Conservation (phyloP, 2,329 filamentous ascomycete genomes). For the Ophiobolus disseminans region DNA sequence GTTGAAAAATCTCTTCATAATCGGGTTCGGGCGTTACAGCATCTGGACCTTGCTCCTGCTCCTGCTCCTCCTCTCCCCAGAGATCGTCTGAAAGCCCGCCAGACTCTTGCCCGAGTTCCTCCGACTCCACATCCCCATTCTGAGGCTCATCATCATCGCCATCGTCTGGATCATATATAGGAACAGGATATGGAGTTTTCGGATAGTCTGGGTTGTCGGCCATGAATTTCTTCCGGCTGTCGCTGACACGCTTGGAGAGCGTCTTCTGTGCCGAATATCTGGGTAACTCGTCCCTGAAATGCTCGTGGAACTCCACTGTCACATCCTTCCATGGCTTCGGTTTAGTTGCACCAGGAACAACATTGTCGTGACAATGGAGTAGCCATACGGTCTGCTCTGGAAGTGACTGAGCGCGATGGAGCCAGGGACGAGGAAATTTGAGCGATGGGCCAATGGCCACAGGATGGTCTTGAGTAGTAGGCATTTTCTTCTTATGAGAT, state of each 20-base stretch:
- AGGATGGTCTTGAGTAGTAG: neutral
- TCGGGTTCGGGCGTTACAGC: no score
- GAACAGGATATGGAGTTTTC: neutral
- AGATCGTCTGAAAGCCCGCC: no score
- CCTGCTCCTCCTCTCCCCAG: neutral
- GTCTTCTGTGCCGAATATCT: conserved; percentile 2
- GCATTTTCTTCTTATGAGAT: neutral
- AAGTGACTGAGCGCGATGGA: neutral
- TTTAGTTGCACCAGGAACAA: conserved; percentile 1
- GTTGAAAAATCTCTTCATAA: no score
- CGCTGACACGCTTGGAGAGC: conserved; percentile 1
- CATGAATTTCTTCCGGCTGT: conserved; percentile 6
- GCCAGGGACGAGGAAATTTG: neutral
- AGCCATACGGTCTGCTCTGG: conserved; percentile 4
- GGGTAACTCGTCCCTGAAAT: conserved; percentile 1
- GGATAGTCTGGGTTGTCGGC: conserved; percentile 3
- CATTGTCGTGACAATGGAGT: conserved; percentile 7
- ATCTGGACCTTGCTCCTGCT: neutral
- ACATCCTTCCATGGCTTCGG: conserved; percentile 5
- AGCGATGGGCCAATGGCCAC: no score
- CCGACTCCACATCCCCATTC: neutral
- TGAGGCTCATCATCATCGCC: no score
- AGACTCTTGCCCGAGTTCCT: no score
- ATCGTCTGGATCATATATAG: no score
- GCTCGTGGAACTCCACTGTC: conserved; percentile 7